Evolutionary conservation across 2,329 filamentous ascomycete genomes (phyloP).

Genomic region (Fusarium aywerte): DNA sequence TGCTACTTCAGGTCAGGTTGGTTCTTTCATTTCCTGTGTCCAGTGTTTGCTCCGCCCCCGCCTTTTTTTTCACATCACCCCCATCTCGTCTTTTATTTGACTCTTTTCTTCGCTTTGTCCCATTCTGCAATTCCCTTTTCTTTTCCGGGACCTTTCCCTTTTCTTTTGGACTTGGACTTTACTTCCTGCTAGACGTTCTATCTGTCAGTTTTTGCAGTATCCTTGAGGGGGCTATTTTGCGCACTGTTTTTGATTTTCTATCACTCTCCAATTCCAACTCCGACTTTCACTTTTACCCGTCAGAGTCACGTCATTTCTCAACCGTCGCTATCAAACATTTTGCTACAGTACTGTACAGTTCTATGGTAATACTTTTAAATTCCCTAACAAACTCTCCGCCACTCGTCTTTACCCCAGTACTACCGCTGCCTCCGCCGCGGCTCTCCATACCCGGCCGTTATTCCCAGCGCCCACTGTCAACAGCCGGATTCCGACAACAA

Average conservation of each 20-base stretch:
- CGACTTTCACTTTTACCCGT: slow-evolving; percentile 1
- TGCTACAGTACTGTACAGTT: background rate
- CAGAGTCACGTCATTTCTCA: background rate
- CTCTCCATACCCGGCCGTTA: slow-evolving; percentile 42
- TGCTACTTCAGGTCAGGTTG: slow-evolving; percentile 3
- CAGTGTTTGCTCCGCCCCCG: slow-evolving; percentile 43
- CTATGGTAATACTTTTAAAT: slow-evolving; percentile 7
- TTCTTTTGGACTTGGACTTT: slow-evolving; percentile 21
- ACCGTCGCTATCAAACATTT: background rate
- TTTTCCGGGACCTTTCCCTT: slow-evolving; percentile 40
- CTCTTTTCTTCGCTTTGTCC: slow-evolving; percentile 35
- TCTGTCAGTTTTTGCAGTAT: too few species aligned
- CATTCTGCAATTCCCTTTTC: slow-evolving; percentile 44
- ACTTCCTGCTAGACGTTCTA: slow-evolving; percentile 24
- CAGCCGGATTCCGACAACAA: slow-evolving; percentile 39
- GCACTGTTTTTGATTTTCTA: background rate
- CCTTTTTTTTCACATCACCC: slow-evolving; percentile 38
- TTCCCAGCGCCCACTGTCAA: slow-evolving; percentile 46
- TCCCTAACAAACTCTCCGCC: slow-evolving; percentile 27
- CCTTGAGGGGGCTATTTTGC: background rate
- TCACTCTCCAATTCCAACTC: background rate
- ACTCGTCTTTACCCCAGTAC: slow-evolving; percentile 23
- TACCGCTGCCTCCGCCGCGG: slow-evolving; percentile 26
- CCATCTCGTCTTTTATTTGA: slow-evolving; percentile 33
- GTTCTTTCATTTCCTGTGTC: slow-evolving; percentile 1